Base-by-base conservation (phyloP, 2,329 filamentous ascomycete genomes). In the Onygena corvina region DNA sequence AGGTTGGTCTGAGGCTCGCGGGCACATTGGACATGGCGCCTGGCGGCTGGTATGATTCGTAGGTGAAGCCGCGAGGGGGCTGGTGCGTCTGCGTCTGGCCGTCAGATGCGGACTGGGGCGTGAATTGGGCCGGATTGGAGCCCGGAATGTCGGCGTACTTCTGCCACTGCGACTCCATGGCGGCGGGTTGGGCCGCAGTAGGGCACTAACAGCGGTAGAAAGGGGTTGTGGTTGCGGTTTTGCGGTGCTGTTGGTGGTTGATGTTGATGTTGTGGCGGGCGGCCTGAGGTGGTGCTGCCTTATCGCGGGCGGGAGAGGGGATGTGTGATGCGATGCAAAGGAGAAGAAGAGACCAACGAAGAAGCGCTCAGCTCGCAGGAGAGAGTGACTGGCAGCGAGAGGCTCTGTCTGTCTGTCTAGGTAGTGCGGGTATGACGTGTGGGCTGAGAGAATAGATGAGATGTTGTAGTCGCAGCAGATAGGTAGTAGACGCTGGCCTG, bases 81-180 rank as follows among this genome's bases (percentile, higher is more conserved):
- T 78, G 71, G 54, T 61, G 64, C 54, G 65, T 64, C 54, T 63
- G 70, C 61, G 64, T 62, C 60, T 71, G 70, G 47, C 11, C 36
- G 31, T 44, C 53, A 48, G 47, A 23, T 27, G 1, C 53, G 48
- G 62, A 75, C 75, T 58, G 72, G 51, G 74, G 73, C 66, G 78
- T 80, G 66, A 80, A 83, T 69, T 81, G 77, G 68, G 77, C 75
- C 61, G 80, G 73, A 64, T 76, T 75, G 62, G 73, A 75, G 61
- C 75, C 67, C 64, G 80, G 58, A 56, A 64, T 71, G 67, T 84
- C 81, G 64, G 76, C 70, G 68, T 85, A 86, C 55, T 75, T 66
- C 70, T 81, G 78, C 81, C 80, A 84, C 72, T 82, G 66, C 46
- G 63, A 71, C 70, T 77, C 75, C 76, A 79, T 76, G 59, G 59